Conservation (phyloP, 306 rosid species). For the barrel medic (Medicago truncatula) region MtrunA17r5.0-ANR NC_053042.1:24756001-24756500, state of each 20-base stretch:
- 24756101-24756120: slow-evolving; percentile 65
- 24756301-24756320: slow-evolving; percentile 82
- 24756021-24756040: slow-evolving; percentile 74
- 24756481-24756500: too few relatives aligned
- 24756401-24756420: not conserved
- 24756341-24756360: slow-evolving; percentile 22
- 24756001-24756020: slow-evolving; percentile 85
- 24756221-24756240: slow-evolving; percentile 57
- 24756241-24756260: slow-evolving; percentile 74
- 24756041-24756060: slow-evolving; percentile 76
- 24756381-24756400: not conserved
- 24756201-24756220: slow-evolving; percentile 50
- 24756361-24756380: not conserved
- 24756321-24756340: slow-evolving; percentile 61
- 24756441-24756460: too few relatives aligned
- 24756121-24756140: slow-evolving; percentile 68
- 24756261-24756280: slow-evolving; percentile 86
- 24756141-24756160: slow-evolving; percentile 64
- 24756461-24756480: too few relatives aligned
- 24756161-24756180: slow-evolving; percentile 45
- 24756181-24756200: slow-evolving; percentile 65
- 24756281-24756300: slow-evolving; percentile 88
- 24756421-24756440: too few relatives aligned
- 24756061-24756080: slow-evolving; percentile 71
- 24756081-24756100: slow-evolving; percentile 74